A percentile compares a stretch with the other conserved stretches of the same genome.
Evolutionary conservation across 2,329 filamentous ascomycete genomes (phyloP).

Genomic region (Orbilia blumenaviensis): DNA sequence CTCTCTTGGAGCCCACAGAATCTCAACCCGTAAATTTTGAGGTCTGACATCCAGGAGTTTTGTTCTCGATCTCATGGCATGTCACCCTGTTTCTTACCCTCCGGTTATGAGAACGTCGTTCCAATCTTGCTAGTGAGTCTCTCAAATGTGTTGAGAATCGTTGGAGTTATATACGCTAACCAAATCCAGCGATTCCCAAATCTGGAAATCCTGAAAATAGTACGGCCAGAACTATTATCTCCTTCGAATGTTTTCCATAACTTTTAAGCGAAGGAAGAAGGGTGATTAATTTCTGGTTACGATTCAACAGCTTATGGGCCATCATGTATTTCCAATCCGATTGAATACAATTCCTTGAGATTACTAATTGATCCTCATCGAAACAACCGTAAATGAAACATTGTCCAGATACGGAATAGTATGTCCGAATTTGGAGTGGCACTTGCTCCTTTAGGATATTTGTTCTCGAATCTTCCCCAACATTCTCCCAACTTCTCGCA

Average conservation of each 20-base stretch:
- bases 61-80: too few species aligned
- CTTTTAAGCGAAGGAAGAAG: neutral
- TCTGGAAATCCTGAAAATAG: neutral
- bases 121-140: neutral
- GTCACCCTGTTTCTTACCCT: too few species aligned
- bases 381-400: neutral
- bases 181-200: neutral
- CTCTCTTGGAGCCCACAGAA: neutral
- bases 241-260: neutral
- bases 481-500: slow-evolving; percentile 36
- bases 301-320: neutral
- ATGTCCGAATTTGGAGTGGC: neutral
- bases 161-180: neutral
- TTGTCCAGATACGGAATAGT: neutral
- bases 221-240: neutral
- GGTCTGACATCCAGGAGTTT: too few species aligned
- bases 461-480: slow-evolving; percentile 45
- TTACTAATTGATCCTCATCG: slow-evolving; percentile 5
- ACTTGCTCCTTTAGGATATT: too few species aligned
- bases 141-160: slow-evolving; percentile 1
- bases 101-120: too few species aligned
- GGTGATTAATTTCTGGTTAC: neutral
- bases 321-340: neutral
- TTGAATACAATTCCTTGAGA: neutral
- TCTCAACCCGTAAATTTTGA: neutral